Base-by-base conservation (phyloP, 805 yeast genomes). In the Pichia kluyveri region DNA sequence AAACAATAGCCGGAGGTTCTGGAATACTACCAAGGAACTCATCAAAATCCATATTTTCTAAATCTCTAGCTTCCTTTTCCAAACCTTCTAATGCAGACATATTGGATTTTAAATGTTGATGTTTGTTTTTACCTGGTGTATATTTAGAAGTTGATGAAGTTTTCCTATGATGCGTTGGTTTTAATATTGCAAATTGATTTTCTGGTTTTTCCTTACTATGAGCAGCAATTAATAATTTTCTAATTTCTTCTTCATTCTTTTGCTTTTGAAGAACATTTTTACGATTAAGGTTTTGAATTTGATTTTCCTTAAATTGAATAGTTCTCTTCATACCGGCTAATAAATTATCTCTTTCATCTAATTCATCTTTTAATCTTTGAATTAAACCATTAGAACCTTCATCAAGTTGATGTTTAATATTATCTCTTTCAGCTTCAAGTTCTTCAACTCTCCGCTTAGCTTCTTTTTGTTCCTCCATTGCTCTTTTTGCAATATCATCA, bases 31-130 rank as follows among this genome's bases (percentile, higher is more conserved):
- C 54, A n/a, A 48, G 40, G 18, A 57, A 54, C 14, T 80, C 86
- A 28, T 77, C 82, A 57, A 87, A 89, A 54, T 88, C 93, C 19
- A 86, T 83, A 77, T 80, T 82, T 61, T 91, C 97, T 50, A 91
- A 71, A 58, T 84, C 86, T 51, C 95, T 70, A 0, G 96, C 96
- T 69, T 86, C 86, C 14, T 77, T 76, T 60, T 86, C 96, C 46
- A 90, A 72, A n/a, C 32, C 43, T 38, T 52, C 55, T 19, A 49
- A 31, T 17, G 47, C 44, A 4, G 38, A 28, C 23, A 52, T 49
- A 26, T 47, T 47, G 26, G 36, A 45, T 38, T 19, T 28, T 40
- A 40, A 30, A 14, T 28, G 17, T 47, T 48, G 26, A 48, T 40
- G 18, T 42, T 45, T 11, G 19, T 39, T 43, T 6, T 37, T 37